Evolutionary conservation across 192 early-diverging fungal species (phyloP), one percentile per base, ranked within the genome.

Genomic region (Endogone sp.): DNA sequence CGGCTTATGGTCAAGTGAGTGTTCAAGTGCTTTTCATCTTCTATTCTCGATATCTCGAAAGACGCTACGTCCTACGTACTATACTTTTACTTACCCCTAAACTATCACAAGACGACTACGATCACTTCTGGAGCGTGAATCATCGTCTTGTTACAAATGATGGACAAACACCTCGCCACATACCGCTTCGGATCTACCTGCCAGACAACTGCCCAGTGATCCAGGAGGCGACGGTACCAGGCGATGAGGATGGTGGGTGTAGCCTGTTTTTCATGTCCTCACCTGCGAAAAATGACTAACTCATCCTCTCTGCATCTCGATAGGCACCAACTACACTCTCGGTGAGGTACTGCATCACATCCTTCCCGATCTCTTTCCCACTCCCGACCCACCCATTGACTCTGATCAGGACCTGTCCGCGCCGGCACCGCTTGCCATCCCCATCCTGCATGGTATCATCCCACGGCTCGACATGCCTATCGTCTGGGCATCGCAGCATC

Each of bases 391-490:
- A 44, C 66, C 67, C 37, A 76, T 71, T 72, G 84, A 78, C 9
- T 62, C 68, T 28, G 37, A 49, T 49, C 37, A 49, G 9, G 37
- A 49, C 0, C 0, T 16, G 37, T 6, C 37, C 37, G 16, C 37
- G 37, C 37, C 37, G 6, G 16, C 37, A 49, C 37, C 37, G 37
- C 37, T 49, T 16, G 37, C 37, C 37, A 6, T 49, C 37, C 84
- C 86, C 29, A 71, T 93, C 57, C 78, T 89, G 54, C 94, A 95
- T 71, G 92, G 92, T 11, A 73, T 92, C 64, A 76, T 75, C 56
- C 63, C 90, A 28, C 87, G 84, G n/a, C 76, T 88, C 73, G 88
- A 90, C 28, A 89, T 88, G 29, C 91, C 92, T 0, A 76, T 93
- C 25, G 62, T 83, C 32, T 93, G 92, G 92, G 85, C 92, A 23